Percentiles rank a stretch among this genome's conserved stretches.
phyloP scores from a whole-genome alignment of 2,329 filamentous ascomycete species.

The Rhexocercosporidium sp. region DNA sequence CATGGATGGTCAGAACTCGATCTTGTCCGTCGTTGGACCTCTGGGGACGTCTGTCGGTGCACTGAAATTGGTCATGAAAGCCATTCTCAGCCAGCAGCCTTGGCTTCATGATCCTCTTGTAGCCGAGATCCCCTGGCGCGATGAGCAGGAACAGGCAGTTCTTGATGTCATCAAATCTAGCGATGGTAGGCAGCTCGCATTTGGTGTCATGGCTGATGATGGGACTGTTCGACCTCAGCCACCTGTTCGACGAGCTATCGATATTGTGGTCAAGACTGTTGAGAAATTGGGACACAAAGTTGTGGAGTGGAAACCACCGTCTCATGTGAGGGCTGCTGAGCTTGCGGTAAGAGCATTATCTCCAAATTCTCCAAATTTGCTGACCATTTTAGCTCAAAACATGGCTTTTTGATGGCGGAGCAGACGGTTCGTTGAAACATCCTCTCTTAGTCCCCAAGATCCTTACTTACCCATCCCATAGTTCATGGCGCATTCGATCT shows the following conservation, averaged over 20 bases:
- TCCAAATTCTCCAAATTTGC: not conserved
- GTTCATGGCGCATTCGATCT: slow-evolving; percentile 55
- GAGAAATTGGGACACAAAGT: slow-evolving; percentile 59
- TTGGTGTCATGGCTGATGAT: slow-evolving; percentile 61
- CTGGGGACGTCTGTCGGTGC: slow-evolving; percentile 60
- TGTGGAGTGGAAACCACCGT: slow-evolving; percentile 63
- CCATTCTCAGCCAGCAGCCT: slow-evolving; percentile 61
- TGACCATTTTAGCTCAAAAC: slow-evolving; percentile 28
- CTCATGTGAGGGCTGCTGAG: slow-evolving; percentile 48
- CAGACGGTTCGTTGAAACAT: slow-evolving; percentile 44
- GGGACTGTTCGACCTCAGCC: slow-evolving; percentile 57
- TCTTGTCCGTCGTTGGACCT: slow-evolving; percentile 68
- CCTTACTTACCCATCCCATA: slow-evolving; percentile 8
- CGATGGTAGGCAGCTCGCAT: slow-evolving; percentile 49
- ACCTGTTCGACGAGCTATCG: slow-evolving; percentile 60
- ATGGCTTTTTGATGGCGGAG: slow-evolving; percentile 55
- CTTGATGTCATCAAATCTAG: slow-evolving; percentile 47
- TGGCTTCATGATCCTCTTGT: slow-evolving; percentile 72
- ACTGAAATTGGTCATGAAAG: slow-evolving; percentile 59
- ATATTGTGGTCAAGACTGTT: slow-evolving; percentile 55
- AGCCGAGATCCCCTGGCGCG: slow-evolving; percentile 68
- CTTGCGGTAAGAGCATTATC: slow-evolving; percentile 46
- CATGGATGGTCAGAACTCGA: slow-evolving; percentile 62
- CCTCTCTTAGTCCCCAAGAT: not conserved
- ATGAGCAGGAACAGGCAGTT: slow-evolving; percentile 46